Base-by-base conservation (phyloP, 2,329 filamentous ascomycete genomes). In the Colletotrichum lentis region DNA sequence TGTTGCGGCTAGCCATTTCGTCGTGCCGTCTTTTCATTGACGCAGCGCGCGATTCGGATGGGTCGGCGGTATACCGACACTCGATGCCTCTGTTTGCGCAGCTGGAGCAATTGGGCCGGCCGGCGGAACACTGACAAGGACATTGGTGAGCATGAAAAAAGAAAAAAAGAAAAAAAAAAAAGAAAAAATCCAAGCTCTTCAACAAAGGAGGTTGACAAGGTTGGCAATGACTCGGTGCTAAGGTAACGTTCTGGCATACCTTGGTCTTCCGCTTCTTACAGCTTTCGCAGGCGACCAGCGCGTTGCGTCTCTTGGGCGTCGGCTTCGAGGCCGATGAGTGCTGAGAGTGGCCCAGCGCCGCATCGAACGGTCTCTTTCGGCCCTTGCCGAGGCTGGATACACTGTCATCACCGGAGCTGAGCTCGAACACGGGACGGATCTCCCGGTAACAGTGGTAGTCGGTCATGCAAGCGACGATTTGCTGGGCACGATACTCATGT, bases 111-210 rank as follows among this genome's bases (percentile, higher is more conserved):
- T 71, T 76, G 55, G 79, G 79, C 18, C 78, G 77, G 69, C 77
- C 77, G 74, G 79, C 80, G 56, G 80, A 75, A 71, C 79, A 81
- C 73, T 81, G 80, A 5, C 24, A n/a, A 11, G 39, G n/a, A n/a
- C 18, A 12, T 37, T 8, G 24, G 39, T 65, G 22, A 65, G 57
- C n/a, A 10, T 6, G 5, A 7, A 20, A 2, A 11, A 12, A 5
- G 3, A 12, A 41, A 41, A 24, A 24, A 4, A 24, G 24, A 24
- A 12, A 5, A 4, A 12, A 16, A 41, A 14, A 16, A 41, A 1
- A 41, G 8, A 16, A 12, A 5, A n/a, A n/a, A n/a, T n/a, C n/a
- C 39, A 31, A 31, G 27, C 27, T 31, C 7, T 31, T 10, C 18
- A 11, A 24, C 49, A 11, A 27, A 16, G 16, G 16, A 14, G n/a